Evolutionary conservation across 371 early-diverging fungal species (phyloP), one percentile per base, ranked within the genome.

Genomic region (Blakeslea trispora): DNA sequence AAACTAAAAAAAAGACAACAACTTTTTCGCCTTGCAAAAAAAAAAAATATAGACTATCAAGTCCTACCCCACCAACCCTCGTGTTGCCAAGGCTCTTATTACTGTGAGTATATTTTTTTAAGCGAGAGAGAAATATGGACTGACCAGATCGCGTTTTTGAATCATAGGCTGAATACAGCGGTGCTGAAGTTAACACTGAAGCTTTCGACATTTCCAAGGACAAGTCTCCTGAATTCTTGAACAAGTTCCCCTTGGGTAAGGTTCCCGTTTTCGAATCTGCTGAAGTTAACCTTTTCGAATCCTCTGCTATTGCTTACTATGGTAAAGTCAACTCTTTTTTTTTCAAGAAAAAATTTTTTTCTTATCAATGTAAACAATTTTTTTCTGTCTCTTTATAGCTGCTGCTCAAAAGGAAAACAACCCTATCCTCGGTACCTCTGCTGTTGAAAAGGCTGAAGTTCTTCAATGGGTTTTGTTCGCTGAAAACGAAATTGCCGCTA

Each of bases 261-360:
- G 81, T 91, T 56, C 96, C 96, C 21, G 87, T 77, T 39, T 88
- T 93, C 58, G 93, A 91, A 79, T 78, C 82, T 50, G 67, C 85
- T 52, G 89, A 91, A 41, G 84, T 82, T 76, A 71, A 74, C 64
- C 61, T 93, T 58, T 85, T 82, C 63, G 95, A 96, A 81, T 84
- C 85, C 58, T 84, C 81, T 65, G 93, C 94, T 59, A 96, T 96
- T 55, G 91, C 91, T 50, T 85, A 85, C 87, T 92, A 94, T 74
- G 81, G 91, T 85, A 80, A 75, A 69, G 22, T n/a, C n/a, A n/a
- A n/a, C n/a, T n/a, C n/a, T n/a, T n/a, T n/a, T n/a, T n/a, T n/a
- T n/a, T n/a, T n/a, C n/a, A n/a, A n/a, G n/a, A n/a, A n/a, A n/a
- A n/a, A n/a, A n/a, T n/a, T n/a, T n/a, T n/a, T n/a, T n/a, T n/a